Evolutionary conservation across 768 basidiomycete species (phyloP), one percentile per base, ranked within the genome.

Genomic region (Amanita jacksonii): DNA sequence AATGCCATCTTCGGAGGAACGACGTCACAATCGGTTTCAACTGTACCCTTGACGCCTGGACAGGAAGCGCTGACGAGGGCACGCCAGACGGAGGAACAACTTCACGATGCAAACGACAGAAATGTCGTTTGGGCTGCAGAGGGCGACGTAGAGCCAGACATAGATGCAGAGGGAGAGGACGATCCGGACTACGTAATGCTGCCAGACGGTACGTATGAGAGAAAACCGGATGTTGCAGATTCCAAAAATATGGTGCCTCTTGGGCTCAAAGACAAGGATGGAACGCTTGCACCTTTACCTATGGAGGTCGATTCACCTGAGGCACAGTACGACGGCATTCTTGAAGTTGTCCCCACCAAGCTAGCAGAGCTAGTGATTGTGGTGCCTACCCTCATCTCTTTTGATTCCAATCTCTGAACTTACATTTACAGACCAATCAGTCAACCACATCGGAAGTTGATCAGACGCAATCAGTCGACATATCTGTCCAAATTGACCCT

Each of bases 51-150:
- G 1, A 77, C 77, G 1, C 78, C 81, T 12, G 57, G 72, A 5
- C 68, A 83, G 57, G 81, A 82, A 53, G 73, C 75, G 1, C 62
- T 62, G 3, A 48, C 71, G 23, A 69, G 77, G 25, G 64, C 60
- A 7, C 66, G 76, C 31, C 74, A 85, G 57, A 67, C 67, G 1
- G 74, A 81, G 47, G 65, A 70, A 23, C 85, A 86, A 55, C 62
- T 61, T 42, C 63, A 68, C 49, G 86, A 88, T 47, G 84, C 85
- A 1, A 54, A 67, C 23, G 58, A 64, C 8, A 72, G 87, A 46
- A 76, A 70, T 37, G 60, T 87, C 19, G 74, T 79, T 7, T 90
- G 85, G 85, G 69, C 74, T 16, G 70, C 61, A 5, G 75, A 76
- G 48, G 63, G 65, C 46, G 72, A 70, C 9, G 75, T 79, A 30